These are phyloP conservation scores for Phialemoniopsis sp. DNA, from an alignment of 2,329 filamentous ascomycete genomes.

Conservation along the genomic window DNA sequence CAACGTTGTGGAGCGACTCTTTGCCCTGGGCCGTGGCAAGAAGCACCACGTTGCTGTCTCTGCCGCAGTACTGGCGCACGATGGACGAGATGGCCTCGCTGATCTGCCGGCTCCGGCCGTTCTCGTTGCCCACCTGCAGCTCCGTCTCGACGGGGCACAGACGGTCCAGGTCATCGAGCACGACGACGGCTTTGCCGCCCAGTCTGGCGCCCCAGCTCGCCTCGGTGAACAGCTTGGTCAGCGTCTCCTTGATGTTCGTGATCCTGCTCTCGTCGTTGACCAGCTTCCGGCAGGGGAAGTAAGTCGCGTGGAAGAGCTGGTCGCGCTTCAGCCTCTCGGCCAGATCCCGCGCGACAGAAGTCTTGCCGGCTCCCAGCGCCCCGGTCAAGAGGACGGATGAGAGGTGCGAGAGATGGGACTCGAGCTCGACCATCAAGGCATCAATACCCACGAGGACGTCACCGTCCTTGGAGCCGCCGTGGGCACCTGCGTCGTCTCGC, in stretches of 20 bases:
- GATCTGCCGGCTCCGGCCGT: constrained; percentile 85
- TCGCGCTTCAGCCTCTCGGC: constrained; percentile 69
- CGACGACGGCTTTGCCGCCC: constrained; percentile 77
- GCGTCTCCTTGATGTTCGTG: constrained; percentile 83
- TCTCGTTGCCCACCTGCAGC: constrained; percentile 88
- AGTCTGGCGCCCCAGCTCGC: constrained; percentile 89
- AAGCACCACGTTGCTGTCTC: constrained; percentile 77
- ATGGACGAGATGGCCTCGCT: constrained; percentile 84
- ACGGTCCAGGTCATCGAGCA: constrained; percentile 90
- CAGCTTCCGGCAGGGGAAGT: constrained; percentile 81
- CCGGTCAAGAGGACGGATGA: constrained; percentile 90
- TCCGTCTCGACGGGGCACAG: constrained; percentile 93
- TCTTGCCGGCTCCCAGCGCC: constrained; percentile 87
- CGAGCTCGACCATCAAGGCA: constrained; percentile 64
- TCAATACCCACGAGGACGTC: constrained; percentile 82
- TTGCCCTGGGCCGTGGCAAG: constrained; percentile 91
- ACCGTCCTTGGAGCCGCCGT: constrained; percentile 26
- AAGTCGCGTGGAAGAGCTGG: constrained; percentile 75
- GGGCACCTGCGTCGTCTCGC: constrained; percentile 49
- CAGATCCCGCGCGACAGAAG: constrained; percentile 71
- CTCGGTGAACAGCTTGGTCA: constrained; percentile 79
- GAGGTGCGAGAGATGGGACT: constrained; percentile 73
- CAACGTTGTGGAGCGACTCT: constrained; percentile 83
- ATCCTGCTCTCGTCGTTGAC: constrained; percentile 89
- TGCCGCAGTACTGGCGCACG: constrained; percentile 77